Conservation (phyloP, 495 filamentous ascomycete species). For the Penicillium cinerascens region DNA sequence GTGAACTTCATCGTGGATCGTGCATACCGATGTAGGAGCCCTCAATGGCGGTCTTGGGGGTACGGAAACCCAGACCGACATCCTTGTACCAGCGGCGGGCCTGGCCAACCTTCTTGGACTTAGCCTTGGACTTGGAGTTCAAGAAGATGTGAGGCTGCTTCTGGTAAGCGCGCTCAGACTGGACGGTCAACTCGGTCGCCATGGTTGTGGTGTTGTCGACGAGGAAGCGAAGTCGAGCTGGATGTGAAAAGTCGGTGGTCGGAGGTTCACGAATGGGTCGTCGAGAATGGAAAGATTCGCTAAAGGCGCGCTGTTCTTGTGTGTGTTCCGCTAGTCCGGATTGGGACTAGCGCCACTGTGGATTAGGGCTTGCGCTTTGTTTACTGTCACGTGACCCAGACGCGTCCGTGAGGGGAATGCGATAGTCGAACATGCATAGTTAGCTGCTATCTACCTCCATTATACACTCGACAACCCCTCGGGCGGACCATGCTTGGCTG, state of each 20-base stretch:
- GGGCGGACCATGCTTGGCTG: conserved; percentile 8
- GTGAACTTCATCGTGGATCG: conserved; percentile 30
- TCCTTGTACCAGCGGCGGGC: conserved; percentile 99
- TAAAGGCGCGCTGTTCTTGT: conserved; percentile 37
- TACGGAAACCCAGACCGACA: conserved; percentile 96
- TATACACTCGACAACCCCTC: not conserved
- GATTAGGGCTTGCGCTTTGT: conserved; percentile 48
- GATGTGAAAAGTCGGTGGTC: conserved; percentile 34
- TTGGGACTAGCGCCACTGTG: conserved; percentile 29
- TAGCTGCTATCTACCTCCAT: not conserved
- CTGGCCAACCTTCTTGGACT: conserved; percentile 81
- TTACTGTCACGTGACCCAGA: conserved; percentile 39
- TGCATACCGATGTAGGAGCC: conserved; percentile 96
- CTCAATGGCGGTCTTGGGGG: conserved; percentile 96
- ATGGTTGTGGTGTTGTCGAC: conserved; percentile 69
- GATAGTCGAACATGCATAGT: not conserved
- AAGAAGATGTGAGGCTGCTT: conserved; percentile 99
- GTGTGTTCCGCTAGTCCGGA: conserved; percentile 42
- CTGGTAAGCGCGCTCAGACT: conserved; percentile 97
- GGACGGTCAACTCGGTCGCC: conserved; percentile 97
- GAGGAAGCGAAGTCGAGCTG: conserved; percentile 40
- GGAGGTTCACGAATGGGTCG: conserved; percentile 27
- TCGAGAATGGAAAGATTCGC: conserved; percentile 45
- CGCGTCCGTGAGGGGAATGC: conserved; percentile 26
- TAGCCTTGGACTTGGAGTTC: conserved; percentile 84